Evolutionary conservation across 352 stramenopile species (phyloP), one percentile per base, ranked within the genome.

Genomic region (Phytopythium helicoides): DNA sequence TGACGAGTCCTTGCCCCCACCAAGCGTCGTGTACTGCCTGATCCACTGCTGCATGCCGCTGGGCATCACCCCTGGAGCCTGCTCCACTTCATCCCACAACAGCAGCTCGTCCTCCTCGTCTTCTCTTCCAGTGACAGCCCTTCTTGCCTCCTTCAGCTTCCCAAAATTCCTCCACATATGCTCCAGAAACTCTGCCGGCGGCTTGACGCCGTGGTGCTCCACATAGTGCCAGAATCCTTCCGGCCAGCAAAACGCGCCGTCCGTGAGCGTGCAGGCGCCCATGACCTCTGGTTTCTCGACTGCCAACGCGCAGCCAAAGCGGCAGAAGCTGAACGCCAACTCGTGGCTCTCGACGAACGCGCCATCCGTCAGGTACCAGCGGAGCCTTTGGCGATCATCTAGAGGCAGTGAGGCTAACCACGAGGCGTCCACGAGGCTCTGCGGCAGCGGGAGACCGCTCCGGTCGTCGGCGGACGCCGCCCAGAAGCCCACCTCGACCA

Each of bases 221-320:
- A 93, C 60, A 46, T 93, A 93, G 66, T 93, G 83, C 69, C 67
- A 85, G 37, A 82, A 87, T 23, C 73, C 83, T 54, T 93, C 83
- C 1, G 83, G 83, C 83, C 83, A 93, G 55, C 74, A 86, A 47
- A 80, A 93, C 16, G 78, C 54, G 14, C 80, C 83, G 56, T 93
- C 83, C 0, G 80, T 90, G 55, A 93, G 64, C 16, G 80, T 91
- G 51, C 80, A 89, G 11, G 83, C 80, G 22, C 83, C 83, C 70
- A 93, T 81, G 25, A 71, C 39, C 23, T 63, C 67, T n/a, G 76
- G 71, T 10, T 76, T 48, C 14, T 71, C 31, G 21, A 54, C 37
- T 9, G 76, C 70, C 33, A 62, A 35, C 14, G 37, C 33, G 58
- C 82, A 93, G 38, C 72, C 56, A 56, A 93, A 89, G 14, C 83